Percentiles rank a stretch among this genome's conserved stretches.
phyloP scores from a whole-genome alignment of 1,139 yeast species.

The Torulaspora globosa region DNA sequence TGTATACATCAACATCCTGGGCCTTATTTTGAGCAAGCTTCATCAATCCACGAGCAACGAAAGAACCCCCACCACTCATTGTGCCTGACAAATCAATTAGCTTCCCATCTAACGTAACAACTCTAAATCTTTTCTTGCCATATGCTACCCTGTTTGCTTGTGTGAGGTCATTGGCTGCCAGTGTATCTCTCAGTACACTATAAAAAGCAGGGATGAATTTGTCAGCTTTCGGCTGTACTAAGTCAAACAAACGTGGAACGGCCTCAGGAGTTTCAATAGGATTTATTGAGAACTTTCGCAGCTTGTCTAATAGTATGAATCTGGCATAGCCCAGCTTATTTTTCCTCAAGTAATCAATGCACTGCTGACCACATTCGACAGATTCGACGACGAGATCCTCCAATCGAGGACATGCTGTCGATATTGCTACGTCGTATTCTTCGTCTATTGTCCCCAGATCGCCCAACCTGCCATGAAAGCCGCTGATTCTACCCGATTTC shows the following conservation, averaged over 20 bases:
- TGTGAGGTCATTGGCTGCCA: constrained; percentile 72
- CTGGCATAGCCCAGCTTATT: constrained; percentile 86
- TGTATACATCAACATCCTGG: constrained; percentile 26
- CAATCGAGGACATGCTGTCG: constrained; percentile 89
- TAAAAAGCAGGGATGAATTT: constrained; percentile 85
- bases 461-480: constrained; percentile 87
- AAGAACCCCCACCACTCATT: constrained; percentile 92
- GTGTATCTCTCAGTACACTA: constrained; percentile 78
- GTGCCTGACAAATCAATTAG: constrained; percentile 95
- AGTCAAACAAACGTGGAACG: constrained; percentile 79
- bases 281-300: constrained; percentile 57
- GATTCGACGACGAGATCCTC: constrained; percentile 93
- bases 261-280: constrained; percentile 71
- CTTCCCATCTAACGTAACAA: constrained; percentile 90
- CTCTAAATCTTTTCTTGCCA: constrained; percentile 77
- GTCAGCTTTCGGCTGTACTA: constrained; percentile 62
- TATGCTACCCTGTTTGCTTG: constrained; percentile 89
- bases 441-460: constrained; percentile 86
- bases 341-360: constrained; percentile 81
- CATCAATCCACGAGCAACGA: constrained; percentile 47
- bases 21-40: constrained; percentile 30
- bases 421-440: constrained; percentile 84
- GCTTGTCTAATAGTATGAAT: constrained; percentile 73
- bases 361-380: constrained; percentile 87
- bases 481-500: constrained; percentile 77